Percentiles rank a stretch among this genome's conserved stretches.
Conservation (phyloP, 768 basidiomycete genomes). For the Suillus bovinus region DNA sequence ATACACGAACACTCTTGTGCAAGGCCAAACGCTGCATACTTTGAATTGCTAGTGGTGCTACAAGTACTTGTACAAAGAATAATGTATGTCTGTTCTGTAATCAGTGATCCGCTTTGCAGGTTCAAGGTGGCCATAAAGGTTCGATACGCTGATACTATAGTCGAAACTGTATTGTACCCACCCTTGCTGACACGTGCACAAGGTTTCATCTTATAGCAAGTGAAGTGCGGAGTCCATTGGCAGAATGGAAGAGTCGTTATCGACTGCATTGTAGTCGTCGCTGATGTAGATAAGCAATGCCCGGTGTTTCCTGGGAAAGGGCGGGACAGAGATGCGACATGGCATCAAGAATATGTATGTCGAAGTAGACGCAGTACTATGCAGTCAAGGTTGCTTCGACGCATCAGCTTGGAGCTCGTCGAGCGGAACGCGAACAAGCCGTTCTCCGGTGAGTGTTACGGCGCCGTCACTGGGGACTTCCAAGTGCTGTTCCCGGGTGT, state of each 20-base stretch:
- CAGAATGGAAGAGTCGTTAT: background rate
- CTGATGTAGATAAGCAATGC: background rate
- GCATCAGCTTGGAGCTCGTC: slow-evolving; percentile 53
- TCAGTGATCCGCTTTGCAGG: background rate
- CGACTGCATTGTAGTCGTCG: background rate
- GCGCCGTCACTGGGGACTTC: slow-evolving; percentile 20
- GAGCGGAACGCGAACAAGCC: slow-evolving; percentile 72
- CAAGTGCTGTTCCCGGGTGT: slow-evolving; percentile 41
- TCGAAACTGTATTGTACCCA: background rate
- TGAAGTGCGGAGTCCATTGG: background rate
- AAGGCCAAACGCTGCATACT: background rate
- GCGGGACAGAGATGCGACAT: background rate
- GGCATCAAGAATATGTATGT: background rate
- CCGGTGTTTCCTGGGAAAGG: background rate
- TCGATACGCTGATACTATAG: background rate
- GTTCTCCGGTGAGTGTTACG: slow-evolving; percentile 43
- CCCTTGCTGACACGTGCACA: background rate
- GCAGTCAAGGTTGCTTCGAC: slow-evolving; percentile 14
- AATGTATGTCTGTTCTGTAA: background rate
- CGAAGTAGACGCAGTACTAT: background rate
- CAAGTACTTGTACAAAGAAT: background rate
- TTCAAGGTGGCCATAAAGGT: background rate
- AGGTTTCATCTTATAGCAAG: background rate
- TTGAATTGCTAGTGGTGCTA: background rate
- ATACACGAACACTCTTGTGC: background rate